Conservation (phyloP, 805 yeast species). For the Wickerhamiella spandovensis region DNA sequence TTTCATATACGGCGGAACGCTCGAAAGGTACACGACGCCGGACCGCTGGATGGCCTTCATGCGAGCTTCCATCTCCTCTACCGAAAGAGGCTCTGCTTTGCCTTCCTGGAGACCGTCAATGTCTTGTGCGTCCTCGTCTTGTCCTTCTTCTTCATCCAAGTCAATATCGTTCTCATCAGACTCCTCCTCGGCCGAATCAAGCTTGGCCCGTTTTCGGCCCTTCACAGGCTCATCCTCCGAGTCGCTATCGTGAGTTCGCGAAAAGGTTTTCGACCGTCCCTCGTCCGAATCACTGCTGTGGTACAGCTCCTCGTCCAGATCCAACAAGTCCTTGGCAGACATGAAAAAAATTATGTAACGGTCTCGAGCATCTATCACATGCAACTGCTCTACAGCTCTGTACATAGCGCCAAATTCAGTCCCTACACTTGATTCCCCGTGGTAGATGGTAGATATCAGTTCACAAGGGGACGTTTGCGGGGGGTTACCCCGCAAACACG, state of each 20-base stretch:
- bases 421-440: too few relatives aligned
- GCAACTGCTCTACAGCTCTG: too few relatives aligned
- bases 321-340: neutral
- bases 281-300: neutral
- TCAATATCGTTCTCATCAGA: conserved; percentile 20
- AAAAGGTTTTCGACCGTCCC: neutral
- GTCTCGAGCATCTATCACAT: too few relatives aligned
- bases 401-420: too few relatives aligned
- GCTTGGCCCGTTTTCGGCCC: neutral
- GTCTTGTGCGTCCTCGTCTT: too few relatives aligned
- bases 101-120: too few relatives aligned
- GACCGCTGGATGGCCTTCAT: conserved; percentile 47
- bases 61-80: conserved; percentile 25
- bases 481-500: too few relatives aligned
- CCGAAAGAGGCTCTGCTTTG: conserved; percentile 17
- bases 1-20: conserved; percentile 94
- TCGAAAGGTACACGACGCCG: conserved; percentile 87
- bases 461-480: too few relatives aligned
- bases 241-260: neutral
- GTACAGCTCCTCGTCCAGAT: neutral
- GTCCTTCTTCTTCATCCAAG: conserved; percentile 16
- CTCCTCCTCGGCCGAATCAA: conserved; percentile 2
- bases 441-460: too few relatives aligned
- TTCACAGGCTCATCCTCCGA: neutral
- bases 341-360: neutral